Conservation (phyloP, 257 asterid species). For the Handroanthus guayacan region DNA sequence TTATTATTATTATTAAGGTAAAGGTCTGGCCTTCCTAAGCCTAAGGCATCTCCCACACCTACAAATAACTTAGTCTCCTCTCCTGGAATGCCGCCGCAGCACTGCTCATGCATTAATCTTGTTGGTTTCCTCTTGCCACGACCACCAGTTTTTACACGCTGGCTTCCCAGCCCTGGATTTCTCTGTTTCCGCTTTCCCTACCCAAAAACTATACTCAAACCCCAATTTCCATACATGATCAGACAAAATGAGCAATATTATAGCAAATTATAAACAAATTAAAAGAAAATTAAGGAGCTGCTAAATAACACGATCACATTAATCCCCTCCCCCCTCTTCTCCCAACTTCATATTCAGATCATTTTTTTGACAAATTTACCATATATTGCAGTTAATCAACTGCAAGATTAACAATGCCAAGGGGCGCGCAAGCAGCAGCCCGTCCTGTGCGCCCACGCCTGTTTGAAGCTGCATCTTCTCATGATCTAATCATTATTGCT, state of each 20-base stretch:
- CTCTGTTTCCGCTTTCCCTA: neutral
- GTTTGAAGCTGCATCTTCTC: neutral
- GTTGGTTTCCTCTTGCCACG: neutral
- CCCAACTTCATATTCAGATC: neutral
- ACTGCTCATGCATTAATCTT: neutral
- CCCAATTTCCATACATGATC: neutral
- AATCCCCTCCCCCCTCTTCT: neutral
- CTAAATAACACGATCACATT: neutral
- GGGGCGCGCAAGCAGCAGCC: constrained; percentile 68
- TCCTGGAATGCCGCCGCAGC: constrained; percentile 31
- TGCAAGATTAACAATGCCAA: constrained; percentile 47
- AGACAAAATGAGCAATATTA: constrained; percentile 15
- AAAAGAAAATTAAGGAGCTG: neutral
- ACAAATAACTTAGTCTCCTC: constrained; percentile 7
- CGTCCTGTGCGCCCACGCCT: constrained; percentile 57
- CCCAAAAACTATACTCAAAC: neutral
- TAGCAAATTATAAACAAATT: neutral
- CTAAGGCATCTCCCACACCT: constrained; percentile 1
- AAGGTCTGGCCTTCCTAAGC: constrained; percentile 24
- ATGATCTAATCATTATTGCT: constrained; percentile 31
- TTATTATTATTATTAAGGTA: too few relatives aligned
- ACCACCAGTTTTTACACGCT: constrained; percentile 12
- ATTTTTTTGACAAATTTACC: neutral
- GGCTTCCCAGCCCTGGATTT: neutral
- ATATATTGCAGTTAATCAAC: neutral